Evolutionary conservation across 306 rosid species (phyloP), one percentile per base, ranked within the genome.

Genomic region (Quercus variabilis): DNA sequence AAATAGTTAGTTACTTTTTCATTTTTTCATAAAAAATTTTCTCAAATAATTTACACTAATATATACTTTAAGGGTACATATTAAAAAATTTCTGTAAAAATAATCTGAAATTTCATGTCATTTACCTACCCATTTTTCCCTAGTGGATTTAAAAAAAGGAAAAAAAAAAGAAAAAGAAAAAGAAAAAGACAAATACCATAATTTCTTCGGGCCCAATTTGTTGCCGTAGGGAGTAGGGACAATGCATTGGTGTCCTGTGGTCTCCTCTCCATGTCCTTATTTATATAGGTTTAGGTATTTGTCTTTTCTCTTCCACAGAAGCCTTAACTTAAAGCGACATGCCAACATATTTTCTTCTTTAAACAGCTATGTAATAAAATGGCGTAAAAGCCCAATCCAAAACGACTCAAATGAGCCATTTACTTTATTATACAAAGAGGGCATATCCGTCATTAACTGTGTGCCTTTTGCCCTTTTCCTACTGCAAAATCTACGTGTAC

Each of bases 401-500:
- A 35, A 9, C 15, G 19, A 67, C 52, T 67, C 19, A 15, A 33
- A 21, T 30, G 5, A 35, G 46, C 49, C 72, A 67, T 67, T 67
- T 19, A 33, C 8, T 31, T 33, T 19, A 38, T 1, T 19, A 72
- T 12, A 64, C 33, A 43, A 67, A 28, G 6, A 26, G 60, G 74
- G 74, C 78, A 71, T 79, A 35, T 79, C 63, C 31, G 71, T 55
- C 64, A 76, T 21, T 38, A 38, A 38, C 0, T 38, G 56, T 10
- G 49, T 77, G 54, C 80, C 74, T 54, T 68, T 76, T 64, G 20
- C 59, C 23, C 65, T 21, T 85, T 41, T 55, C 1, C 81, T 64
- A 76, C 81, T 41, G 71, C 81, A 75, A 83, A 68, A 80, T 76
- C 93, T 76, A 88, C 85, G 85, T 89, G 92, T 82, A 28, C 85